phyloP scores from a whole-genome alignment of 2,329 filamentous ascomycete genomes.

The Colletotrichum siamense region DNA sequence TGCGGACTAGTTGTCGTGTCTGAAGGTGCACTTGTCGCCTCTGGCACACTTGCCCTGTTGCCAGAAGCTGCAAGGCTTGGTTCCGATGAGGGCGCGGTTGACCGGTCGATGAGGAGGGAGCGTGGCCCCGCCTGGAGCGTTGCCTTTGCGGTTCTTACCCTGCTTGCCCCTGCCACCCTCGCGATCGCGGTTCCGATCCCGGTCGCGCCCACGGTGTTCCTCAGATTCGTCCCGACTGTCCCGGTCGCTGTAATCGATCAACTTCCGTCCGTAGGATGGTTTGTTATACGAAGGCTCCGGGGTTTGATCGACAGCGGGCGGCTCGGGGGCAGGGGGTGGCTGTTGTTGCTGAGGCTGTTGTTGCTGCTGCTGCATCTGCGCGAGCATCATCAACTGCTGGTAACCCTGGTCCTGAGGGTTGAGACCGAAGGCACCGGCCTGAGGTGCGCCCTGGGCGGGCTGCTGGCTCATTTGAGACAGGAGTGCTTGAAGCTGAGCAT shows the following conservation, averaged over 20 bases:
- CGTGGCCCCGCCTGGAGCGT: constrained; percentile 28
- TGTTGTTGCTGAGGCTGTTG: constrained; percentile 24
- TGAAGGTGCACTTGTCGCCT: constrained; percentile 76
- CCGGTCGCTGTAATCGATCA: constrained; percentile 16
- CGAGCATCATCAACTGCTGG: constrained; percentile 43
- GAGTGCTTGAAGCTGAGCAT: constrained; percentile 49
- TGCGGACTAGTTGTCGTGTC: constrained; percentile 56
- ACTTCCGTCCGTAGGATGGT: constrained; percentile 22
- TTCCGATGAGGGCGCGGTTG: constrained; percentile 66
- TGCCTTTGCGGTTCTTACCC: constrained; percentile 43
- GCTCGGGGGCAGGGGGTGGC: constrained; percentile 4
- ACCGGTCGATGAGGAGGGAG: constrained; percentile 47
- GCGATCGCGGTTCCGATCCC: constrained; percentile 33
- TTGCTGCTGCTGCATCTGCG: constrained; percentile 38
- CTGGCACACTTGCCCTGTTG: constrained; percentile 74
- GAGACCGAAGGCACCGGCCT: constrained; percentile 30
- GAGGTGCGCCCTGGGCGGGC: neutral
- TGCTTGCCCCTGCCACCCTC: constrained; percentile 37
- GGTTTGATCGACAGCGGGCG: constrained; percentile 14
- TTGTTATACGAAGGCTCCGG: constrained; percentile 21
- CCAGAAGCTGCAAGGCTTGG: constrained; percentile 74
- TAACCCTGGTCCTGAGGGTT: constrained; percentile 46
- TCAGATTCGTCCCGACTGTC: constrained; percentile 19
- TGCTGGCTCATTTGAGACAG: constrained; percentile 46
- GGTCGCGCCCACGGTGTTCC: constrained; percentile 26